These are phyloP conservation scores for Aspergillus baeticus DNA, from an alignment of 495 filamentous ascomycete species.

Conservation along the genomic window DNA sequence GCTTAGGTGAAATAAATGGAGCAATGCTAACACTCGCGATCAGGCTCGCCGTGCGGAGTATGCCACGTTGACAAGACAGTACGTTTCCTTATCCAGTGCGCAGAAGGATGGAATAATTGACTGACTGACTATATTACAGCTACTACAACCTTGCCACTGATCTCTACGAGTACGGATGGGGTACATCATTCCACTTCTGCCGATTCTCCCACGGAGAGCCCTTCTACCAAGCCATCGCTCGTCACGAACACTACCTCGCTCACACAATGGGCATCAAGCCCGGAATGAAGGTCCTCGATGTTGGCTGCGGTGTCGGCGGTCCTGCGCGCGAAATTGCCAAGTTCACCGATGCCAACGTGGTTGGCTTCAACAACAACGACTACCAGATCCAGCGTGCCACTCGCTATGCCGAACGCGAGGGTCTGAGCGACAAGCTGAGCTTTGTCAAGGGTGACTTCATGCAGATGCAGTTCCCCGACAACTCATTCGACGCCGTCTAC, in stretches of 20 bases:
- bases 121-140: slow-evolving; percentile 40
- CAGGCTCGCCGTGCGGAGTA: slow-evolving; percentile 86
- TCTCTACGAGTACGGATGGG: slow-evolving; percentile 97
- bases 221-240: slow-evolving; percentile 91
- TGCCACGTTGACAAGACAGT: slow-evolving; percentile 93
- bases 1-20: too few relatives aligned
- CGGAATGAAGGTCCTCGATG: slow-evolving; percentile 89
- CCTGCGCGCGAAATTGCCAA: slow-evolving; percentile 97
- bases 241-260: slow-evolving; percentile 98
- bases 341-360: slow-evolving; percentile 86
- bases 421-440: slow-evolving; percentile 74
- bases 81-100: slow-evolving; percentile 38
- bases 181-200: slow-evolving; percentile 95
- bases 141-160: slow-evolving; percentile 99
- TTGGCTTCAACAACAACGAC: slow-evolving; percentile 98
- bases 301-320: slow-evolving; percentile 96
- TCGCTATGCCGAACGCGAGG: slow-evolving; percentile 77
- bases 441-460: slow-evolving; percentile 99
- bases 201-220: slow-evolving; percentile 86
- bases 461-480: slow-evolving; percentile 97
- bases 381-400: slow-evolving; percentile 97
- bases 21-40: neutral
- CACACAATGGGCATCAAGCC: slow-evolving; percentile 82
- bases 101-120: neutral
- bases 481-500: slow-evolving; percentile 93